Evolutionary conservation across 495 filamentous ascomycete genomes (phyloP).

Genomic region (Penicillium waksmanii): DNA sequence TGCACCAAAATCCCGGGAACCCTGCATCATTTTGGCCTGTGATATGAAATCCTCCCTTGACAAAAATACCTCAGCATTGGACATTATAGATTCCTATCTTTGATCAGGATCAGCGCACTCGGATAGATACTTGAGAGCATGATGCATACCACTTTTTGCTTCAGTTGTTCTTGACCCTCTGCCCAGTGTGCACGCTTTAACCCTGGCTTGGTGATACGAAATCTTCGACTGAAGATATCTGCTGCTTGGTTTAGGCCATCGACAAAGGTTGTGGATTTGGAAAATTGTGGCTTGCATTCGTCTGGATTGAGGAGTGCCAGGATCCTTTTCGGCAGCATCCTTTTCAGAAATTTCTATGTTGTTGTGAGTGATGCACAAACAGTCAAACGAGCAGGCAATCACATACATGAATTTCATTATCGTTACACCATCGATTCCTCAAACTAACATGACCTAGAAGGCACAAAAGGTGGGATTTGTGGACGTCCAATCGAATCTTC

Average conservation of each 20-base stretch:
- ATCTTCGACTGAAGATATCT: slow-evolving; percentile 67
- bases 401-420: slow-evolving; percentile 63
- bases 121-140: neutral
- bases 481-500: slow-evolving; percentile 70
- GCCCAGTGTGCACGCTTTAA: slow-evolving; percentile 73
- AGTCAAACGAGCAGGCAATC: neutral
- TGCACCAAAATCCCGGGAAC: slow-evolving; percentile 86
- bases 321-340: slow-evolving; percentile 62
- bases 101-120: slow-evolving; percentile 5
- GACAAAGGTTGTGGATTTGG: slow-evolving; percentile 70
- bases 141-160: slow-evolving; percentile 52
- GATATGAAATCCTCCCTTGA: slow-evolving; percentile 71
- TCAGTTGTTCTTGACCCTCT: slow-evolving; percentile 60
- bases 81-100: slow-evolving; percentile 40
- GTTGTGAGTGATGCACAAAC: slow-evolving; percentile 4
- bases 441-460: slow-evolving; percentile 73
- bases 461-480: slow-evolving; percentile 86
- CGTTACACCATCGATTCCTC: slow-evolving; percentile 90
- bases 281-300: slow-evolving; percentile 66
- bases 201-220: slow-evolving; percentile 70
- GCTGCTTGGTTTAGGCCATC: slow-evolving; percentile 73
- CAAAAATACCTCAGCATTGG: slow-evolving; percentile 45
- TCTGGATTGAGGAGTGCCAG: slow-evolving; percentile 66
- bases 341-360: slow-evolving; percentile 54
- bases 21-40: slow-evolving; percentile 65